Base-by-base conservation (phyloP, 805 yeast genomes). In the Saccharomycopsis malanga region DNA sequence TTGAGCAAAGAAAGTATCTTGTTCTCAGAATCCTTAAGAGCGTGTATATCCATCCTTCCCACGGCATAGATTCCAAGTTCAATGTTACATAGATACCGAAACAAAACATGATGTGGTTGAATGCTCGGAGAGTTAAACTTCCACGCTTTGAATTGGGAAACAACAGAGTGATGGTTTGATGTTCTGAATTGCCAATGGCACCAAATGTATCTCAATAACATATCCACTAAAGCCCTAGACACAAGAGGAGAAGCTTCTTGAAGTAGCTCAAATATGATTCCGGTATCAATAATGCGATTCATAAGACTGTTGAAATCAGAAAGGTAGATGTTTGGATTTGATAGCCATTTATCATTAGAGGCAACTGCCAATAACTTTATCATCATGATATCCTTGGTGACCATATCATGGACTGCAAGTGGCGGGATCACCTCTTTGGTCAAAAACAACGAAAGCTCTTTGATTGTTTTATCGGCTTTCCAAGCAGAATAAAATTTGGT, bases 161-260 rank as follows among this genome's bases (percentile, higher is more conserved):
- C 49, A 6, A 65, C 45, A 7, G 50, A 49, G 1, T 54, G 29
- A 21, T 60, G 57, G 6, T 58, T 50, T 6, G 38, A 36, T 4
- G 51, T 27, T 17, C 47, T 46, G 48, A 59, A 70, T 20, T 57
- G 56, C 76, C 75, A 74, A 49, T 73, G 74, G 7, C 66, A 59
- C 59, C 71, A 69, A 46, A 74, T 70, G 52, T 72, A 74, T 41
- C 63, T 65, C 15, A 74, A 55, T 2, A 73, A 50, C 56, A 69
- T 56, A 27, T 74, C 79, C 10, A 71, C 39, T 18, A 73, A 41
- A 1, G 65, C 53, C 39, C 62, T 57, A 14, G 66, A 58, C 4
- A 61, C 45, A 20, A 61, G 55, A 0, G 56, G 17, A 7, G 55
- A 55, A 4, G 53, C 37, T 0, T 53, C 54, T 6, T 58, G 57